A percentile compares a stretch with the other conserved stretches of the same genome.
Evolutionary conservation across 192 early-diverging fungal species (phyloP).

Genomic region (Linnemannia hyalina): DNA sequence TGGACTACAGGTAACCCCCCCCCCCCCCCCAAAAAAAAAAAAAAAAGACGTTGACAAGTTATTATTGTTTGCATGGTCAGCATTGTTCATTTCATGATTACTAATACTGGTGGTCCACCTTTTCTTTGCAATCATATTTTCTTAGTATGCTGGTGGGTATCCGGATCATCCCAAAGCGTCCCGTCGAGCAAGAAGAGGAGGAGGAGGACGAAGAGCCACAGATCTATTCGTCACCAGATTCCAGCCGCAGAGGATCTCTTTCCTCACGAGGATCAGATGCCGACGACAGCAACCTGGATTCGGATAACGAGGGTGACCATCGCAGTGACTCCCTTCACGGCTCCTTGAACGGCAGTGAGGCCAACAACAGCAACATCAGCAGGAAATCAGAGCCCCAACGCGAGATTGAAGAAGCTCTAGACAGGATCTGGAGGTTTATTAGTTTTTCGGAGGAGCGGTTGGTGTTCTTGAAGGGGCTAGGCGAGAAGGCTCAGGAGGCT

Average conservation of each 20-base stretch:
- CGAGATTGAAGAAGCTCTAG: slow-evolving; percentile 1
- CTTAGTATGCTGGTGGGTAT: slow-evolving; percentile 47
- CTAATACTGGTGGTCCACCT: neutral
- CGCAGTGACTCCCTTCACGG: neutral
- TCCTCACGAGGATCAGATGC: slow-evolving; percentile 31
- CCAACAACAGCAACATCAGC: neutral
- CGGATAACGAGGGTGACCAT: neutral
- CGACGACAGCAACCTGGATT: slow-evolving; percentile 14
- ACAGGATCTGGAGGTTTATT: slow-evolving; percentile 7
- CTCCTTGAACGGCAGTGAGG: neutral
- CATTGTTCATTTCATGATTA: neutral
- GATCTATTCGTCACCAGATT: neutral
- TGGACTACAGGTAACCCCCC: slow-evolving; percentile 49
- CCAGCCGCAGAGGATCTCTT: slow-evolving; percentile 18
- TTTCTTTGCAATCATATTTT: neutral
- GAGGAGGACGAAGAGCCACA: neutral
- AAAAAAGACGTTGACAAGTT: neutral
- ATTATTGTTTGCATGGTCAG: neutral
- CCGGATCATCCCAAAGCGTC: slow-evolving; percentile 31
- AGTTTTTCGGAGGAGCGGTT: slow-evolving; percentile 4
- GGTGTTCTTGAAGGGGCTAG: slow-evolving; percentile 5
- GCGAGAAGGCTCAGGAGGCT: slow-evolving; percentile 12
- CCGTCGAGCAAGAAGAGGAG: neutral
- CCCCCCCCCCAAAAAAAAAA: too few species aligned
- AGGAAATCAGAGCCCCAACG: neutral